Evolutionary conservation across 305 asterid species (phyloP).

Genomic region (Fraxinus greggii): DNA sequence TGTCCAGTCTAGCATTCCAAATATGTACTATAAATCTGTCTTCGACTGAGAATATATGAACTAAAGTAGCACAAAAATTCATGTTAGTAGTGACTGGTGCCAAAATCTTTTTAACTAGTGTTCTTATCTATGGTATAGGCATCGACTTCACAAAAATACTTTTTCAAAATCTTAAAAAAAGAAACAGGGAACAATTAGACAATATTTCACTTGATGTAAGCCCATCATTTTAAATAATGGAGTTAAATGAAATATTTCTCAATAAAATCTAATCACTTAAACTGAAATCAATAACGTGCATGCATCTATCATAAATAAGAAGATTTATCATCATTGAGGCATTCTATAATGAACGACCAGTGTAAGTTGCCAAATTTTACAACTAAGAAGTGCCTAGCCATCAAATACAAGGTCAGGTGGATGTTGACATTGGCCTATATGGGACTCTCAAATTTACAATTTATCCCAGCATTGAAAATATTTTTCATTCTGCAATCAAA

Average conservation of each 20-base stretch:
- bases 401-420: neutral
- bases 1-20: neutral
- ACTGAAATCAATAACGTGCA: neutral
- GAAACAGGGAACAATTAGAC: neutral
- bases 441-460: neutral
- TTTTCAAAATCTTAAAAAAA: neutral
- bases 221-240: neutral
- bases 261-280: neutral
- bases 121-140: constrained; percentile 12
- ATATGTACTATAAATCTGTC: neutral
- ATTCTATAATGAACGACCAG: neutral
- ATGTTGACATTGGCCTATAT: neutral
- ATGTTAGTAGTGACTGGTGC: neutral
- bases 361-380: neutral
- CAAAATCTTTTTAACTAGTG: neutral
- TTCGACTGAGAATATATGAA: constrained; percentile 6
- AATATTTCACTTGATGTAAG: neutral
- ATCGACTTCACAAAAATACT: neutral
- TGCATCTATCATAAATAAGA: neutral
- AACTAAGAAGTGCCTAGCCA: neutral
- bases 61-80: neutral
- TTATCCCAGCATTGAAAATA: neutral
- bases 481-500: neutral
- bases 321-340: neutral
- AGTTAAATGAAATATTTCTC: neutral